A percentile compares a stretch with the other conserved stretches of the same genome.
Conservation (phyloP, 495 filamentous ascomycete species). For the Penicillium waksmanii region DNA sequence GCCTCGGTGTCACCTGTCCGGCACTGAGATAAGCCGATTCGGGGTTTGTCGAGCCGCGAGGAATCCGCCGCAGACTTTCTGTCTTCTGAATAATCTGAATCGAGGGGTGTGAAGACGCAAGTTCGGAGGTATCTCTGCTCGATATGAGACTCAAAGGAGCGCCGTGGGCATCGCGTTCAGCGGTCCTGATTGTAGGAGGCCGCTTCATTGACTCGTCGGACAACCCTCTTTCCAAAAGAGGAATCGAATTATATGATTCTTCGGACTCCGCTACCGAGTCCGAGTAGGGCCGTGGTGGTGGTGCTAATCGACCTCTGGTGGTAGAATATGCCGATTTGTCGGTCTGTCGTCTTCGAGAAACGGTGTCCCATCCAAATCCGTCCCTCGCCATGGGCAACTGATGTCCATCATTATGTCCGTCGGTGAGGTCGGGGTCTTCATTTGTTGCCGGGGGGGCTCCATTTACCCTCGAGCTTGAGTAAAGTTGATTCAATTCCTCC, state of each 20-base stretch:
- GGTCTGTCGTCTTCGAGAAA: conserved; percentile 32
- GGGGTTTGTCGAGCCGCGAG: conserved; percentile 48
- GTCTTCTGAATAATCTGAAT: conserved; percentile 61
- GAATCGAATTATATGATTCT: conserved; percentile 76
- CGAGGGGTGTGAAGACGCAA: conserved; percentile 50
- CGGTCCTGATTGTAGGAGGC: conserved; percentile 23
- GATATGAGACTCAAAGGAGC: conserved; percentile 31
- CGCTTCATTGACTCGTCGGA: conserved; percentile 60
- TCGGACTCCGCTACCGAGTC: conserved; percentile 57
- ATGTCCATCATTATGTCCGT: neutral
- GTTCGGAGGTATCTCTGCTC: conserved; percentile 35
- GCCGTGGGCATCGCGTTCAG: conserved; percentile 13
- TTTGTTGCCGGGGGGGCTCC: conserved; percentile 28
- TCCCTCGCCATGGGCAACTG: neutral
- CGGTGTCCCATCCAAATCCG: conserved; percentile 18
- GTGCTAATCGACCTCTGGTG: conserved; percentile 32
- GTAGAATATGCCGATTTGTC: conserved; percentile 37
- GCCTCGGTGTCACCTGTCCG: conserved; percentile 27
- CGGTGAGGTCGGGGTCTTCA: neutral
- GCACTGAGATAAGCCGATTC: conserved; percentile 25
- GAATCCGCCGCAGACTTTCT: conserved; percentile 59
- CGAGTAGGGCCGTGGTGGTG: conserved; percentile 41
- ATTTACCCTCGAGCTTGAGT: conserved; percentile 90
- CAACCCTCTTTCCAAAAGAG: conserved; percentile 73
- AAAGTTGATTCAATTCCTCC: conserved; percentile 93